Base-by-base conservation (phyloP, 495 filamentous ascomycete genomes). In the Neurospora sp. region DNA sequence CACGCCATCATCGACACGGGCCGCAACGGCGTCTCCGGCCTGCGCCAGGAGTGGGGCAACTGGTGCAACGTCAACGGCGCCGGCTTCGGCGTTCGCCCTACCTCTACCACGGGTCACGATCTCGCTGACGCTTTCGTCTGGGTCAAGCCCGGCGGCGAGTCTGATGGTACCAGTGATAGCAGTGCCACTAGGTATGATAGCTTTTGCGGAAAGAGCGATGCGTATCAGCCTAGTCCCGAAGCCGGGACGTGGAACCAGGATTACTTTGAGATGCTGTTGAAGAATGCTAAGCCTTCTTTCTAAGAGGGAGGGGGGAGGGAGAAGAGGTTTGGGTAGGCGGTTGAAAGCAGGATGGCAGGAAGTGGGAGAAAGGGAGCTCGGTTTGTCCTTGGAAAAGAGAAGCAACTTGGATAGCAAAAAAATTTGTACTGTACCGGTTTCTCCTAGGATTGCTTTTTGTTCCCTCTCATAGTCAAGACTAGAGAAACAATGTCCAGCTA, bases 101-200 rank as follows among this genome's bases (percentile, higher is more conserved):
- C 89, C 4, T 84, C 88, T 42, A 78, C 86, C 73, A 92, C 91
- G 9, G 89, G 89, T 71, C 77, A 86, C 79, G 77, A 84, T 35
- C 85, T 92, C 38, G 85, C 87, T 70, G 91, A 94, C 80, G 90
- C 92, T 65, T 93, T 94, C 82, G 91, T 93, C 80, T 94, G 92
- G 92, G 84, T 92, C 76, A 94, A 94, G 88, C 92, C 91, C 71
- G 92, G 92, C 77, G 92, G 92, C 76, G 92, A 96, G 82, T 89
- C 88, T 59, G 92, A 94, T 80, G 92, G 92, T 75, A 94, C 92
- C 69, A 89, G 86, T 70, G 84, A 94, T 78, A 84, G 79, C 42
- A 80, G 83, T 44, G 85, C 91, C 14, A 74, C 78, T 73, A 87
- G 92, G 41, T 96, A 92, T 80, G 92, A 96, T 83, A 84, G 81